These are phyloP conservation scores for Candida dubliniensis DNA, from an alignment of 1,139 yeast species.

Conservation along the genomic window DNA sequence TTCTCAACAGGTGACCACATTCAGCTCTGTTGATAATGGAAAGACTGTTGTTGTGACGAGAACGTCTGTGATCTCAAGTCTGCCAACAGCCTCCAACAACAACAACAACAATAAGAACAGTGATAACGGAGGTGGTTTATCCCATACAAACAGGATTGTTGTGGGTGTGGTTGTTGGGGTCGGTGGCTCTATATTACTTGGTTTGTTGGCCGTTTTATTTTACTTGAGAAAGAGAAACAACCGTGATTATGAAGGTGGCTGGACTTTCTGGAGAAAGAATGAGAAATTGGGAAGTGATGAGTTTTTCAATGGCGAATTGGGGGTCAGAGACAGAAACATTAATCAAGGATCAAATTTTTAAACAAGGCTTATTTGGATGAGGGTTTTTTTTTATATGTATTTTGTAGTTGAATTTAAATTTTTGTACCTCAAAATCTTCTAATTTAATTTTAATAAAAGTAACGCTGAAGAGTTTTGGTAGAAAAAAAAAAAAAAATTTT, in stretches of 20 bases:
- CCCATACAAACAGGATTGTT: conserved; percentile 45
- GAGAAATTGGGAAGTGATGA: conserved; percentile 53
- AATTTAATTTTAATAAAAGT: no score
- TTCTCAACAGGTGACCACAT: conserved; percentile 27
- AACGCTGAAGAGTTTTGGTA: no score
- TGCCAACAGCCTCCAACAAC: conserved; percentile 29
- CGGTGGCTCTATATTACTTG: conserved; percentile 46
- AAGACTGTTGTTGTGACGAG: conserved; percentile 39
- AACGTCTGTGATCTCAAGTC: conserved; percentile 31
- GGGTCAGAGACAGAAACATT: conserved; percentile 47
- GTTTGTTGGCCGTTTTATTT: conserved; percentile 36
- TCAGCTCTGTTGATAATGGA: conserved; percentile 37
- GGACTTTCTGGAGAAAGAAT: conserved; percentile 55
- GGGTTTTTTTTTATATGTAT: background rate
- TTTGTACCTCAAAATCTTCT: no score
- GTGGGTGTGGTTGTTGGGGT: conserved; percentile 55
- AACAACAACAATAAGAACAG: conserved; percentile 15
- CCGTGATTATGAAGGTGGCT: conserved; percentile 36
- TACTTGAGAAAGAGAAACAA: conserved; percentile 35
- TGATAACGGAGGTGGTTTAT: conserved; percentile 32
- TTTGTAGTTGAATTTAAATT: background rate
- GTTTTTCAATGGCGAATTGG: conserved; percentile 58
- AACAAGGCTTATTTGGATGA: background rate
- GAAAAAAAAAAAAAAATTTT: background rate
- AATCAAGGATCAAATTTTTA: conserved; percentile 52